These are phyloP conservation scores for Pyricularia grisea DNA, from an alignment of 2,329 filamentous ascomycete species.

Conservation along the genomic window DNA sequence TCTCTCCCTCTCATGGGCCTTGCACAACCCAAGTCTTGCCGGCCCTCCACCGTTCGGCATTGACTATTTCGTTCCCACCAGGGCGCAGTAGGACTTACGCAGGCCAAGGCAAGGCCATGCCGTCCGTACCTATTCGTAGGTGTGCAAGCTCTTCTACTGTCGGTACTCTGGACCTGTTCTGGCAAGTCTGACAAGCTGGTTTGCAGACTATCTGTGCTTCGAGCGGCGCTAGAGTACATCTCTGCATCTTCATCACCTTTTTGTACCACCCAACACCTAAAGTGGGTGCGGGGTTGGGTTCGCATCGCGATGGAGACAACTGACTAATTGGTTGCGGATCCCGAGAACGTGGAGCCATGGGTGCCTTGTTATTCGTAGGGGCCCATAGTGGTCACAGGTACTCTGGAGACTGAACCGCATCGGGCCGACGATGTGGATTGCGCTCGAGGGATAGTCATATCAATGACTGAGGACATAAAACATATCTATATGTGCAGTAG, in stretches of 20 bases:
- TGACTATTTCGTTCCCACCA: neutral
- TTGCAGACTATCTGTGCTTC: neutral
- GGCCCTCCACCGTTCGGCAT: neutral
- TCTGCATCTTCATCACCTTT: neutral
- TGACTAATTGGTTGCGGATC: neutral
- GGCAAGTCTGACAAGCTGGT: neutral
- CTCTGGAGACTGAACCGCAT: neutral
- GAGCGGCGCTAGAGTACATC: neutral
- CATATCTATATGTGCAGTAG: neutral
- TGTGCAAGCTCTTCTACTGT: neutral
- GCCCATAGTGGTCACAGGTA: neutral
- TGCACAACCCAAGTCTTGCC: neutral
- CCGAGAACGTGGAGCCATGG: neutral
- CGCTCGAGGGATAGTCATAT: neutral
- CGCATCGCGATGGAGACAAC: neutral
- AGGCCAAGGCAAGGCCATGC: neutral
- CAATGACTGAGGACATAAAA: neutral
- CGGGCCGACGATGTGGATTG: neutral
- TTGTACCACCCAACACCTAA: neutral
- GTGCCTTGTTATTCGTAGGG: neutral
- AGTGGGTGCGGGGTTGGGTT: neutral
- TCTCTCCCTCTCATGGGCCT: neutral
- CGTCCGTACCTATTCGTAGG: neutral
- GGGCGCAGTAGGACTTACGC: neutral
- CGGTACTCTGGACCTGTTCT: no score